Evolutionary conservation across 2,329 filamentous ascomycete genomes (phyloP), one percentile per base, ranked within the genome.

Genomic region (Apiospora rasikravindrae): DNA sequence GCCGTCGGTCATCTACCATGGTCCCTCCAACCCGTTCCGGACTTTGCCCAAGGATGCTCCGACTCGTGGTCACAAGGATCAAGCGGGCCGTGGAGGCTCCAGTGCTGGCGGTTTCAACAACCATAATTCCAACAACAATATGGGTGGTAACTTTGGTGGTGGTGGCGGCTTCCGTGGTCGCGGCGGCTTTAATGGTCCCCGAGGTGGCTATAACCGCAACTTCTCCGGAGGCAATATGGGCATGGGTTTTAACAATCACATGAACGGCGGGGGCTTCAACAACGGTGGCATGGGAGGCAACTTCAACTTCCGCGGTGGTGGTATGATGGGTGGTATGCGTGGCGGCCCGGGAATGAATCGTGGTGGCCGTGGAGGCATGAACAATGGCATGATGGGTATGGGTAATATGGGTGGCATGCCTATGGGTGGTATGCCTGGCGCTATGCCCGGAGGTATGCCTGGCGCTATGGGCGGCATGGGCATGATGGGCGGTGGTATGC

Each of bases 31-130:
- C 76, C 95, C 95, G 0, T 98, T 97, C 88, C 92, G 93, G 75
- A 98, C 95, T 0, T 85, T 97, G 5, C 95, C 95, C 24, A 98
- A 98, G 84, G 95, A 98, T 80, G 92, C 93, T 0, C 94, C 94
- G 0, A 88, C 89, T 77, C 90, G 93, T 40, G 87, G 86, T 72
- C 91, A 88, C 49, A 92, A 94, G 79, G 89, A 91, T 22, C 71
- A 74, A 0, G 70, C 71, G 61, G 84, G 86, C 61, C 86, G 89
- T 73, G 90, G 90, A 70, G 87, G 90, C 42, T 81, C 85, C 71
- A 81, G 84, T 44, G 80, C 86, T 67, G 84, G 86, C 66, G 81
- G 82, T 71, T 89, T 87, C 80, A 87, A 87, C 69, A 84, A 88
- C 71, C 77, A 77, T 11, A 74, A 74, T 47, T 71, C 49, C 69